A percentile compares a stretch with the other conserved stretches of the same genome.
phyloP scores from a whole-genome alignment of 2,329 filamentous ascomycete species.

The Simplicillium sp. region DNA sequence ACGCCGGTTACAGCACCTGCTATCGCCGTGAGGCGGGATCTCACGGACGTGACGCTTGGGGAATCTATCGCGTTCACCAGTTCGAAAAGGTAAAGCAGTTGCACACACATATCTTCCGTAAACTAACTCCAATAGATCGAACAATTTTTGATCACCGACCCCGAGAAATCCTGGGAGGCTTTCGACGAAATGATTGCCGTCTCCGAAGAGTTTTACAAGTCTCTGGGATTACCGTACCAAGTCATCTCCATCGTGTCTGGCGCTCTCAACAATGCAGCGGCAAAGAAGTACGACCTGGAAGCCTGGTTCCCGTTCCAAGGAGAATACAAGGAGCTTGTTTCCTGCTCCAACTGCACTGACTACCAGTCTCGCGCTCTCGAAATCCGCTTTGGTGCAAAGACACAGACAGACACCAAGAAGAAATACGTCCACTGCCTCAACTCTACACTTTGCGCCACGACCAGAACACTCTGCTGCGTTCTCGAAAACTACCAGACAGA shows the following conservation, averaged over 20 bases:
- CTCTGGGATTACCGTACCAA: slow-evolving; percentile 79
- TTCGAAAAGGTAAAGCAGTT: slow-evolving; percentile 69
- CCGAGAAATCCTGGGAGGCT: slow-evolving; percentile 83
- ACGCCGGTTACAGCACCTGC: slow-evolving; percentile 87
- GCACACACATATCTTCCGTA: not conserved
- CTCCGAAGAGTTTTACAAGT: slow-evolving; percentile 93
- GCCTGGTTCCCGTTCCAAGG: slow-evolving; percentile 94
- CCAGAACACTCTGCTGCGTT: slow-evolving; percentile 85
- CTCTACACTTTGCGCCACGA: slow-evolving; percentile 82
- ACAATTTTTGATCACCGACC: slow-evolving; percentile 73
- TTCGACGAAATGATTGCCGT: slow-evolving; percentile 89
- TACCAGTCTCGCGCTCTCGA: slow-evolving; percentile 93
- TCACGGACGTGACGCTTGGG: slow-evolving; percentile 84
- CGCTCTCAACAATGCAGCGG: slow-evolving; percentile 65
- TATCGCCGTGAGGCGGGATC: slow-evolving; percentile 93
- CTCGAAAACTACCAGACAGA: slow-evolving; percentile 96
- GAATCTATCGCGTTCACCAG: slow-evolving; percentile 95
- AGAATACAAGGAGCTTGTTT: slow-evolving; percentile 97
- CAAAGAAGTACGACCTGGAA: slow-evolving; percentile 94
- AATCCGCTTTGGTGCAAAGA: slow-evolving; percentile 84
- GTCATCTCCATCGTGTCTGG: slow-evolving; percentile 94
- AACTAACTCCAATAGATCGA: slow-evolving; percentile 38
- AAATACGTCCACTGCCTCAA: slow-evolving; percentile 92
- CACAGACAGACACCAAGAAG: slow-evolving; percentile 73
- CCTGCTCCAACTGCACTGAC: slow-evolving; percentile 95